Evolutionary conservation across 495 filamentous ascomycete species (phyloP).

Genomic region (Hypoxylon subgilvum): DNA sequence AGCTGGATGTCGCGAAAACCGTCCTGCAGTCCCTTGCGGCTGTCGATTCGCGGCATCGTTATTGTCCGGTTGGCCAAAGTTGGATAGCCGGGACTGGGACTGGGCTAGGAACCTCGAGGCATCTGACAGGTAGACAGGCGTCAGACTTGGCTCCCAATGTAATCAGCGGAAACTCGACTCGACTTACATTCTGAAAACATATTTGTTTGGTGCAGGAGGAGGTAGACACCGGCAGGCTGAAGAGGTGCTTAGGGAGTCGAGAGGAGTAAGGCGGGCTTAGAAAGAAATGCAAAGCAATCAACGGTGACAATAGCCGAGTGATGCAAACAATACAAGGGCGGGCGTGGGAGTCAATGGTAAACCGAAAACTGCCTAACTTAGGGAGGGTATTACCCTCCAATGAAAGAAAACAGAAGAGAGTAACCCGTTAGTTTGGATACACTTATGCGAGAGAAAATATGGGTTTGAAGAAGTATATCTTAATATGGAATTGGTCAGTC

Average conservation of each 20-base stretch:
- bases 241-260: conserved; percentile 4
- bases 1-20: conserved; percentile 44
- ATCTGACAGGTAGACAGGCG: conserved; percentile 62
- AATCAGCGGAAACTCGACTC: background rate
- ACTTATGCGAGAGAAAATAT: conserved; percentile 7
- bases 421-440: conserved; percentile 1
- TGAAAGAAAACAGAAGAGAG: conserved; percentile 13
- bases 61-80: conserved; percentile 67
- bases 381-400: conserved; percentile 14
- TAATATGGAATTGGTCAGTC: conserved; percentile 10
- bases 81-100: conserved; percentile 83
- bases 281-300: conserved; percentile 23
- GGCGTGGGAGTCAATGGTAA: conserved; percentile 9
- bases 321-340: conserved; percentile 33
- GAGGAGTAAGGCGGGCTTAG: conserved; percentile 20
- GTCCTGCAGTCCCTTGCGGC: conserved; percentile 42
- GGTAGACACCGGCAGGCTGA: conserved; percentile 41
- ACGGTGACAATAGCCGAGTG: conserved; percentile 33
- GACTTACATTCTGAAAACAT: conserved; percentile 99
- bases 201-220: conserved; percentile 37
- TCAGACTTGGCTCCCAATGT: conserved; percentile 23
- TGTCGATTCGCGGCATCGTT: conserved; percentile 47
- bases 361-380: background rate
- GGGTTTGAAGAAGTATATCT: conserved; percentile 16
- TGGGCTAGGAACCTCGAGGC: conserved; percentile 96